A percentile compares a stretch with the other conserved stretches of the same genome.
phyloP scores from a whole-genome alignment of 2,329 filamentous ascomycete species.

The Diaporthe vaccinii region DNA sequence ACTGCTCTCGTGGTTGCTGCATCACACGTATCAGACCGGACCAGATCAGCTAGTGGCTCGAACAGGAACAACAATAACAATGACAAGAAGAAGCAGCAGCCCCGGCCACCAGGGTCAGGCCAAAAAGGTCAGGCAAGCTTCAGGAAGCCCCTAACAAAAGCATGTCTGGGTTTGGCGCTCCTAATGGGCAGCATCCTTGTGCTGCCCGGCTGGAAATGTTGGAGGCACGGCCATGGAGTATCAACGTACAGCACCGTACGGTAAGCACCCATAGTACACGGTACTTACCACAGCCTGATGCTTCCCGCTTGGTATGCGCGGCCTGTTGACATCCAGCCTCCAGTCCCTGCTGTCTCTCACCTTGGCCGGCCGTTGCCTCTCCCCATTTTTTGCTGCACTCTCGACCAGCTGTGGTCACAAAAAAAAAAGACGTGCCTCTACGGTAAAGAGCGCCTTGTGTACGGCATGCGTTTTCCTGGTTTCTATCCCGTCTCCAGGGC shows the following conservation, averaged over 20 bases:
- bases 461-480: not conserved
- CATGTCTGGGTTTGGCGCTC: constrained; percentile 25
- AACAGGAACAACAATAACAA: not conserved
- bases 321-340: constrained; percentile 25
- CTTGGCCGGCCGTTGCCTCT: not conserved
- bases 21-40: not conserved
- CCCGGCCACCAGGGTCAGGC: constrained; percentile 4
- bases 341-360: constrained; percentile 11
- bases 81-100: not conserved
- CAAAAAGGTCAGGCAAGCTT: not conserved
- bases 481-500: not conserved
- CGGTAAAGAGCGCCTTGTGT: not conserved
- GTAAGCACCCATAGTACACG: constrained; percentile 19
- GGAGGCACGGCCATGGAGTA: constrained; percentile 31
- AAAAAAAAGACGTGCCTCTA: not conserved
- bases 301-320: constrained; percentile 32
- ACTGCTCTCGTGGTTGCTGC: constrained; percentile 7
- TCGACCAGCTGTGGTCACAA: not conserved
- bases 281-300: constrained; percentile 30
- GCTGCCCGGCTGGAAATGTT: constrained; percentile 28
- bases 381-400: not conserved
- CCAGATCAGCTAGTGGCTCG: not conserved
- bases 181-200: constrained; percentile 33
- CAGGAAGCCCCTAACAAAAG: constrained; percentile 31
- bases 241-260: constrained; percentile 3